Percentiles rank a stretch among this genome's conserved stretches.
Conservation (phyloP, 257 asterid genomes). For the Penstemon eatonii region DNA sequence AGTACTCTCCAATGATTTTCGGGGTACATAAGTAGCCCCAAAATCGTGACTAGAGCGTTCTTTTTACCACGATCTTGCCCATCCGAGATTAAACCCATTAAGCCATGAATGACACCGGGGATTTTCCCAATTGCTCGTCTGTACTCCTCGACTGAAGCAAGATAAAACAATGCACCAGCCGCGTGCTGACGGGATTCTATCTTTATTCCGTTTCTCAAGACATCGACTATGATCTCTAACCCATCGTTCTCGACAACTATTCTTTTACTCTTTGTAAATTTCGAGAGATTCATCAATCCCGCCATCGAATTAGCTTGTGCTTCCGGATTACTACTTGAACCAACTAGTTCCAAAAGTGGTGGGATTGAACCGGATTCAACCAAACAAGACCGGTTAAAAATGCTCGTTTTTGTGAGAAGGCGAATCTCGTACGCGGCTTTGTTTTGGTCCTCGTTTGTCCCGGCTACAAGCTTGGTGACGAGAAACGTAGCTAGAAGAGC, state of each 20-base stretch:
- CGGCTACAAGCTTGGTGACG: constrained; percentile 42
- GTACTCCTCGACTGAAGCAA: constrained; percentile 66
- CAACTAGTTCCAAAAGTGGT: constrained; percentile 46
- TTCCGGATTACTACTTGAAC: constrained; percentile 33
- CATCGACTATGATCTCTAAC: constrained; percentile 43
- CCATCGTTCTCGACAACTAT: constrained; percentile 53
- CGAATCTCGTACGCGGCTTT: constrained; percentile 69
- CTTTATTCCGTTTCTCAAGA: constrained; percentile 45
- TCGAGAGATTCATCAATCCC: constrained; percentile 60
- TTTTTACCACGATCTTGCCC: constrained; percentile 56
- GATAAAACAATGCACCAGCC: constrained; percentile 73
- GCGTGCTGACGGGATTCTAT: constrained; percentile 72
- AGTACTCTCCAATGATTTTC: constrained; percentile 61
- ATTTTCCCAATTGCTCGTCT: constrained; percentile 51
- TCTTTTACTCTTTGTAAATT: constrained; percentile 41
- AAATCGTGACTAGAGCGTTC: constrained; percentile 55
- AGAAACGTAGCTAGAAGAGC: constrained; percentile 53
- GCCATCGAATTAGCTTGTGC: constrained; percentile 64
- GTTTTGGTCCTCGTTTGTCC: constrained; percentile 40
- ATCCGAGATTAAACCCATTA: constrained; percentile 41
- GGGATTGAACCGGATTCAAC: constrained; percentile 61
- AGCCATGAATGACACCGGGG: constrained; percentile 48
- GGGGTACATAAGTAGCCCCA: constrained; percentile 55
- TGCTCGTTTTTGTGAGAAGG: constrained; percentile 73
- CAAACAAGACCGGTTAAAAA: constrained; percentile 72